phyloP scores from a whole-genome alignment of 495 filamentous ascomycete species.

The Neurospora sp. region DNA sequence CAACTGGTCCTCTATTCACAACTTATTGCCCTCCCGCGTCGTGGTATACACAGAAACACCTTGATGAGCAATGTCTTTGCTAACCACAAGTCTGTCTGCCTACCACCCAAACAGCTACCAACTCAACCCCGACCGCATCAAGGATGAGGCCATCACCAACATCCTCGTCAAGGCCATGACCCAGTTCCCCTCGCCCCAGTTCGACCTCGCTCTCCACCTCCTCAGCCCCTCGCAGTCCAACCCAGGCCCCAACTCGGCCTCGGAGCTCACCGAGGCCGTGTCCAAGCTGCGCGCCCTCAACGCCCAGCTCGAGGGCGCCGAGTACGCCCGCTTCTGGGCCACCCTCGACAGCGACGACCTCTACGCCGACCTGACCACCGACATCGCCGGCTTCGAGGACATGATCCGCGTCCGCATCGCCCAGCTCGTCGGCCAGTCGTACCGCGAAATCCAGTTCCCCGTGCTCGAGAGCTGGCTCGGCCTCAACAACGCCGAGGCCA shows the following conservation, averaged over 20 bases:
- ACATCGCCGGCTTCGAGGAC: constrained; percentile 94
- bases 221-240: constrained; percentile 47
- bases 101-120: constrained; percentile 64
- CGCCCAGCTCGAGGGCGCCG: constrained; percentile 71
- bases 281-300: constrained; percentile 78
- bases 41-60: not conserved
- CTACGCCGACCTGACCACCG: constrained; percentile 89
- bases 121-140: constrained; percentile 97
- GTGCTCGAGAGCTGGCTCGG: constrained; percentile 85
- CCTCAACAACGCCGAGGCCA: constrained; percentile 57
- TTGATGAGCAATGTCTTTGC: not conserved
- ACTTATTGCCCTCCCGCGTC: not conserved
- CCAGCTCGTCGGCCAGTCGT: constrained; percentile 76
- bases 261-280: constrained; percentile 72
- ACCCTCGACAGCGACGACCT: constrained; percentile 89
- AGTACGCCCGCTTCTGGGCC: constrained; percentile 88
- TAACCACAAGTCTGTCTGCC: constrained; percentile 4
- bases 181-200: constrained; percentile 93
- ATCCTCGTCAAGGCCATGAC: constrained; percentile 96
- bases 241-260: constrained; percentile 32
- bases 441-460: constrained; percentile 66
- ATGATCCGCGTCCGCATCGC: constrained; percentile 87
- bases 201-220: constrained; percentile 85
- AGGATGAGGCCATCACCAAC: constrained; percentile 94
- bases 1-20: constrained; percentile 10